phyloP scores from a whole-genome alignment of 2,329 filamentous ascomycete genomes.

The Ascochyta viciae-villosae region DNA sequence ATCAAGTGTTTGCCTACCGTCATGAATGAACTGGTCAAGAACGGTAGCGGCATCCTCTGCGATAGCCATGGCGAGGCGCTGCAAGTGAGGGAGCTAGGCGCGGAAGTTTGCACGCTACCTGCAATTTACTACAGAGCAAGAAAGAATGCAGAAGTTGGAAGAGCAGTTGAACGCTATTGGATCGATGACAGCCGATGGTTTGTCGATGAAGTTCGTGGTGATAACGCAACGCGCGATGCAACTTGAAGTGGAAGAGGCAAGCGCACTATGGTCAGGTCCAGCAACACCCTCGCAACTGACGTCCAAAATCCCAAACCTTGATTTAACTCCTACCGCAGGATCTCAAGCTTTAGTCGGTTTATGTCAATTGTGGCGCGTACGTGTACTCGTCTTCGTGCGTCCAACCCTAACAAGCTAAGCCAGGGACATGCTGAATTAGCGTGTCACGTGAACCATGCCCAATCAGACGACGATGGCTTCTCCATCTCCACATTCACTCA shows the following conservation, averaged over 20 bases:
- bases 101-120: not conserved
- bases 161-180: not conserved
- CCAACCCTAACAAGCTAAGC: conserved; percentile 13
- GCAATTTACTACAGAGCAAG: not conserved
- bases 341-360: not conserved
- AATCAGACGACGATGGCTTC: conserved; percentile 28
- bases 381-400: conserved; percentile 8
- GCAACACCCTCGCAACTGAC: not conserved
- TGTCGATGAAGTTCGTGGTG: not conserved
- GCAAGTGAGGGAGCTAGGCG: not conserved
- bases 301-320: not conserved
- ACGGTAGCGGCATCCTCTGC: conserved; percentile 71
- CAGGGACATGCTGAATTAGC: conserved; percentile 2
- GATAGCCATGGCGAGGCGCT: conserved; percentile 37
- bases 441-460: conserved; percentile 35
- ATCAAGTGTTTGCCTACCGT: conserved; percentile 55
- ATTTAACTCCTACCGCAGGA: not conserved
- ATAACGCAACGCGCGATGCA: not conserved
- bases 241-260: not conserved
- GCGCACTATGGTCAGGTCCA: not conserved
- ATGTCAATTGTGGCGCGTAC: not conserved
- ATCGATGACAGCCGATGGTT: not conserved
- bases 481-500: conserved; percentile 3
- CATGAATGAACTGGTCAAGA: conserved; percentile 79
- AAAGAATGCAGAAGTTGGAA: not conserved